Evolutionary conservation across 129 eudicot genomes (phyloP), one percentile per base, ranked within the genome.

Genomic region (Oenanthe sinensis): DNA sequence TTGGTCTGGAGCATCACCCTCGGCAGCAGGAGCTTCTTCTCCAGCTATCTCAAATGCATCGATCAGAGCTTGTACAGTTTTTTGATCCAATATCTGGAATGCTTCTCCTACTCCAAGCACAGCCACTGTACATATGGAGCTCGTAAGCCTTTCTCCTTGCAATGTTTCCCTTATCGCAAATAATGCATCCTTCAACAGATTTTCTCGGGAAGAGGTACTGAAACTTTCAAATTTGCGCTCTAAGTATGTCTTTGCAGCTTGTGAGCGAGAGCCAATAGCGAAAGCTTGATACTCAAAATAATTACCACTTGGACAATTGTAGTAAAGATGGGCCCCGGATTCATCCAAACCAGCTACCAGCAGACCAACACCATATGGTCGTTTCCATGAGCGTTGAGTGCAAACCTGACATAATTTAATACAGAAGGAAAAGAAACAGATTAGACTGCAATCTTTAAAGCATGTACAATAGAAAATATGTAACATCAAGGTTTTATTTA

Each of bases 221-320:
- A 93, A 93, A 2, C 62, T 87, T 81, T 91, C 97, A 63, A 91
- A 93, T 78, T 85, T 93, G 77, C 97, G 95, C 72, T 93, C 98
- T 83, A 93, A 63, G 85, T 93, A 93, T 4, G 98, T 93, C 80
- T 93, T 93, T 42, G 98, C 98, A 76, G 98, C 98, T 83, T 93
- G 98, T 75, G 98, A 93, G 40, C 98, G 84, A 24, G 98, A 93
- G 33, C 98, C 98, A 5, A 93, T 93, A 24, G 98, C 98, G 80
- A 93, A 93, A 71, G 98, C 98, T 81, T 93, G 97, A 75, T 93
- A 93, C 84, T 93, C 98, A 54, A 93, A 93, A 90, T 93, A 93
- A 71, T 91, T 93, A 46, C 98, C 98, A 69, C 98, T 91, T 3
- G 98, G 98, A 52, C 98, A 93, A 87, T 93, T 93, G 85, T 93